These are phyloP conservation scores for Magnaporthales sp. DNA, from an alignment of 2,329 filamentous ascomycete genomes.

Conservation along the genomic window DNA sequence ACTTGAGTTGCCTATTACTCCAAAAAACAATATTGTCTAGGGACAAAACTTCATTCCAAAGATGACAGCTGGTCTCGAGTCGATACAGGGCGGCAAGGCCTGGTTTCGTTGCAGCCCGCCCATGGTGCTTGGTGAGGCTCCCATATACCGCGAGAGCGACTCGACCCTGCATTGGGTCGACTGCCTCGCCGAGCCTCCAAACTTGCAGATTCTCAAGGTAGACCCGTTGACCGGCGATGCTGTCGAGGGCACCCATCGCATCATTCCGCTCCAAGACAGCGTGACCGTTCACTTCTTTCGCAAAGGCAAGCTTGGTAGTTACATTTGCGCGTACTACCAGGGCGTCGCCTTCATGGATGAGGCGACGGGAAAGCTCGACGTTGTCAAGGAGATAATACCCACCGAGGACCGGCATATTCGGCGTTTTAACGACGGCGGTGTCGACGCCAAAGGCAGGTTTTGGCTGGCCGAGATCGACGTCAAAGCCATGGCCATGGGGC, in stretches of 20 bases:
- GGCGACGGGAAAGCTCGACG: conserved; percentile 22
- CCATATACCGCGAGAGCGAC: background rate
- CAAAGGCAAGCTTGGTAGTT: conserved; percentile 21
- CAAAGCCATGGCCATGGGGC: conserved; percentile 21
- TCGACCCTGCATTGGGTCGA: background rate
- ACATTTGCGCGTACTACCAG: conserved; percentile 28
- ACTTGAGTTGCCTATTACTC: background rate
- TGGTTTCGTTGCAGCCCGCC: background rate
- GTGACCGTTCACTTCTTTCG: conserved; percentile 26
- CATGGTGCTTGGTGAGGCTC: background rate
- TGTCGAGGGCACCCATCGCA: conserved; percentile 14
- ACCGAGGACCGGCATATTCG: conserved; percentile 17
- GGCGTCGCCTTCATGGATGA: conserved; percentile 27
- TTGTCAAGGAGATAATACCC: conserved; percentile 26
- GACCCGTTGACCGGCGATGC: conserved; percentile 20
- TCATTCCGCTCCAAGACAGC: conserved; percentile 22
- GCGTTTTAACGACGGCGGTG: conserved; percentile 26
- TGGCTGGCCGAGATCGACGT: conserved; percentile 27
- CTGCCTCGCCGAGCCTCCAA: conserved; percentile 16
- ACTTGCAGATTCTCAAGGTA: conserved; percentile 21
- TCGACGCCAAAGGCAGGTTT: conserved; percentile 23
- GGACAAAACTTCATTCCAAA: background rate
- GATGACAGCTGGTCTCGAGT: background rate
- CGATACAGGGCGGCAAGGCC: background rate
- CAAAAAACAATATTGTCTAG: background rate